Evolutionary conservation across 495 filamentous ascomycete genomes (phyloP), one percentile per base, ranked within the genome.

Genomic region (Hyaloscypha hepaticicola): DNA sequence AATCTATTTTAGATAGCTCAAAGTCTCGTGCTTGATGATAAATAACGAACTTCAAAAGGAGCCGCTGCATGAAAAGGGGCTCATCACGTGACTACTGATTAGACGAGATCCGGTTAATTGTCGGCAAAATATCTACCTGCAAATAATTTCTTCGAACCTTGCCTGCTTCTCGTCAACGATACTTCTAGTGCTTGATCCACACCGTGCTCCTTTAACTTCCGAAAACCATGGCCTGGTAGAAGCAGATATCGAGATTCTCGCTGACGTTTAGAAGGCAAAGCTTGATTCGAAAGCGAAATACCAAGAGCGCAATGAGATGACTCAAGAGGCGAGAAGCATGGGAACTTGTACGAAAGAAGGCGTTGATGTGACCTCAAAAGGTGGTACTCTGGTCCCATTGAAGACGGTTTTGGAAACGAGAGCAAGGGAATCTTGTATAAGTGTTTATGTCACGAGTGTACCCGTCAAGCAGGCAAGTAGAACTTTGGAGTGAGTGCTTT

Each of bases 391-490:
- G 11, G 5, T 28, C 16, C 11, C 25, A 12, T 70, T 87, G 5
- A 84, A 82, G 71, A 85, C 84, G 1, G 71, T 75, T 8, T 76
- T 80, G 22, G 84, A 86, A 68, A 68, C 84, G 25, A 74, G 77
- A 58, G 79, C 82, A 56, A 78, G 79, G 56, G 72, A 79, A 28
- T 66, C 66, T n/a, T 74, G 78, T 61, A 79, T 78, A 27, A 68
- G 73, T 28, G 77, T 82, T 27, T 83, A 83, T 58, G 77, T 83
- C 24, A 78, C 82, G 25, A 77, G 80, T 31, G 78, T 79, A 24
- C 84, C 83, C 5, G 75, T 78, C 24, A 86, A 82, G 69, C 69
- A 69, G 28, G 79, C 80, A 38, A 84, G 82, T 69, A 72, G 74
- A 41, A 73, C 81, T 45, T 72, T 87, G 55, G 74, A 75, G 79